Evolutionary conservation across 345 rosid species (phyloP), one percentile per base, ranked within the genome.

Genomic region (Gossypium anomalum): DNA sequence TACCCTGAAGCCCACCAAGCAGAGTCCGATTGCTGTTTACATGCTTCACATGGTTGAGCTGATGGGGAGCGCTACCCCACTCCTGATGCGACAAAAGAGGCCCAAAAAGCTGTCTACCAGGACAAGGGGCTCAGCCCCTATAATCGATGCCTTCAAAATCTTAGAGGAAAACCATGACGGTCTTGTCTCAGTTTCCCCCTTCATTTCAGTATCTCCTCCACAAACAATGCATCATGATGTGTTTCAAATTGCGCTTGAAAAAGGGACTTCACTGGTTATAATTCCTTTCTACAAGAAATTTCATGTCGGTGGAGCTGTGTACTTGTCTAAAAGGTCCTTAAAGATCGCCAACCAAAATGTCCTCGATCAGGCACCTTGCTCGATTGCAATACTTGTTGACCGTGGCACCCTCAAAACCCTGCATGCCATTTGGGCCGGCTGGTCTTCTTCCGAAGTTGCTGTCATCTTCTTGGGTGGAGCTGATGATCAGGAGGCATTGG

Each of bases 31-130:
- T 45, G 86, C 84, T 29, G 85, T 95, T 49, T 90, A 87, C 19
- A 90, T 93, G 77, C 94, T 95, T 71, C 97, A 93, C 78, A 87
- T 93, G 10, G 93, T 95, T 19, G 97, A 95, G 81, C 96, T 95
- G 72, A 89, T 93, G 0, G 99, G 98, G 1, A 85, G 93, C 2
- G 96, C 98, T 27, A 88, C 97, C 1, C 97, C 99, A 15, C 88
- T 95, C 91, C 81, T 95, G 48, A 95, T 91, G 41, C 88, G 89
- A 5, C 98, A 95, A 56, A 90, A 85, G 78, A 89, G 90, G 13
- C 51, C 43, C 27, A 74, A 16, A 17, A 76, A 87, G 19, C 85
- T 90, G 0, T 45, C 52, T 41, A 23, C 25, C 1, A 27, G 20
- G 45, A 17, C 87, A 38, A 89, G 92, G 70, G 76, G 89, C 73